Conservation (phyloP, 345 rosid genomes). For the Dipteronia dyeriana region DNA sequence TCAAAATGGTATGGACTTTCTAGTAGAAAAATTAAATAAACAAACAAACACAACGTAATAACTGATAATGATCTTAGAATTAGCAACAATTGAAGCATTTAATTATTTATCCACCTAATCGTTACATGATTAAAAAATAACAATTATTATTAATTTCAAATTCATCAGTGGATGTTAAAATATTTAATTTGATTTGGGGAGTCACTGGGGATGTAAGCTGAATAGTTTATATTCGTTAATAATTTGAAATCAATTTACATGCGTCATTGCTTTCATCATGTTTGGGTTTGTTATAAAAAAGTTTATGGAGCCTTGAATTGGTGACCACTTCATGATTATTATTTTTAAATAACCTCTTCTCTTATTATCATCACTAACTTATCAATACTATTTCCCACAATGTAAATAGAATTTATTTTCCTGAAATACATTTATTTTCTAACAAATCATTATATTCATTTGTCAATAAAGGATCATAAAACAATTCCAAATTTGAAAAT, state of each 20-base stretch:
- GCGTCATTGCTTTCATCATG: slow-evolving; percentile 18
- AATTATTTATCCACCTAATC: not conserved
- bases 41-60: too few species aligned
- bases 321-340: too few species aligned
- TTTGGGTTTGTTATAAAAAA: not conserved
- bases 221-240: not conserved
- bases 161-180: too few species aligned
- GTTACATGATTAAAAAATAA: not conserved
- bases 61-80: too few species aligned
- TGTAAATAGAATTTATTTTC: not conserved
- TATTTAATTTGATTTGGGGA: not conserved
- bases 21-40: too few species aligned
- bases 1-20: too few species aligned
- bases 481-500: not conserved
- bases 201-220: not conserved
- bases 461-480: not conserved
- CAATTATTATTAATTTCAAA: not conserved
- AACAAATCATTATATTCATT: not conserved
- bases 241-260: not conserved
- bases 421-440: not conserved
- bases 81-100: not conserved
- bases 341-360: not conserved
- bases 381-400: not conserved
- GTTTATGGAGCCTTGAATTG: too few species aligned
- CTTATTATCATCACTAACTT: not conserved